These are phyloP conservation scores for Ophiocordyceps unilateralis DNA, from an alignment of 2,329 filamentous ascomycete species.

Conservation along the genomic window DNA sequence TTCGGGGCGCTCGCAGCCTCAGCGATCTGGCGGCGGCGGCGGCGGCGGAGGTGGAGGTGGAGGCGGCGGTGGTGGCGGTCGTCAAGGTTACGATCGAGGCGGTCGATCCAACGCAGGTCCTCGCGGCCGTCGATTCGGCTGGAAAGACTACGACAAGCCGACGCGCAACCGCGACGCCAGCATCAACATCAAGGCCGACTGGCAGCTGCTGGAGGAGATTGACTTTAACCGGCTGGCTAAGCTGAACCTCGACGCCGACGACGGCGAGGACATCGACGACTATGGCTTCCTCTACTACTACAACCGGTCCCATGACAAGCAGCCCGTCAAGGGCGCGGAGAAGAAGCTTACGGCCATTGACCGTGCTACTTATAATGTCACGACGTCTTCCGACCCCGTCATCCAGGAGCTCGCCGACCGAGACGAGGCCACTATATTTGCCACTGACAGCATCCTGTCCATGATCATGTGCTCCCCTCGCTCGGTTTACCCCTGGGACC, in stretches of 20 bases:
- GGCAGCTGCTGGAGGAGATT: constrained; percentile 93
- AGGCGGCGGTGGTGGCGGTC: constrained; percentile 36
- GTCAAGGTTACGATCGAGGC: constrained; percentile 54
- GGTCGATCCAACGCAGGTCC: constrained; percentile 50
- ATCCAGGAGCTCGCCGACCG: constrained; percentile 95
- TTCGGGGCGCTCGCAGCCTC: constrained; percentile 45
- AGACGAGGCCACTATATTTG: constrained; percentile 91
- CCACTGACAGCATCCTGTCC: constrained; percentile 90
- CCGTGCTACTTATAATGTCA: constrained; percentile 94
- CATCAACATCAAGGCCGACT: constrained; percentile 90
- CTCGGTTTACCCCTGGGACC: constrained; percentile 96
- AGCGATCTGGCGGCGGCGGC: constrained; percentile 34
- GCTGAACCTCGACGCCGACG: constrained; percentile 86
- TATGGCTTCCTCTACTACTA: constrained; percentile 99
- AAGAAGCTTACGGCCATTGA: constrained; percentile 78
- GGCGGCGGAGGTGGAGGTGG: background rate
- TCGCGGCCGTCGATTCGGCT: constrained; percentile 76
- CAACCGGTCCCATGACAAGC: constrained; percentile 88
- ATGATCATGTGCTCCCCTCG: constrained; percentile 98
- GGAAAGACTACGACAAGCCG: constrained; percentile 98
- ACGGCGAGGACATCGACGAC: constrained; percentile 85
- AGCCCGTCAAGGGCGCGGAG: constrained; percentile 75
- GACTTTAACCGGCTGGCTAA: constrained; percentile 92
- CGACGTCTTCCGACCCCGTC: constrained; percentile 85
- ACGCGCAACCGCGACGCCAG: constrained; percentile 90